phyloP scores from a whole-genome alignment of 495 filamentous ascomycete species.

The Pseudevernia furfuracea region DNA sequence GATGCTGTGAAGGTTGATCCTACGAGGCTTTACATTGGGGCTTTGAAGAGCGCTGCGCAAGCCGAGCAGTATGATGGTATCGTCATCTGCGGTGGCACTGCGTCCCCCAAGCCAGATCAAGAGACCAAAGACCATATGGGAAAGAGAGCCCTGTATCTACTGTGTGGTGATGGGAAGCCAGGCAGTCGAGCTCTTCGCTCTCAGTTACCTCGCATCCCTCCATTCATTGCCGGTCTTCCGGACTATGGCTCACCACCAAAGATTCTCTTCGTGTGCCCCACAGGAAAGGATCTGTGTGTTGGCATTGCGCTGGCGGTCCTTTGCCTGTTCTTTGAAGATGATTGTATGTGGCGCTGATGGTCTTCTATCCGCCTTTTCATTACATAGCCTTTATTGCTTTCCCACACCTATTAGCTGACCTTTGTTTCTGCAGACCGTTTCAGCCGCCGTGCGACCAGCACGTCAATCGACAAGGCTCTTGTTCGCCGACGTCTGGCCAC shows the following conservation, averaged over 20 bases:
- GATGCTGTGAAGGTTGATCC: conserved; percentile 21
- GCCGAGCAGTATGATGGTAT: conserved; percentile 36
- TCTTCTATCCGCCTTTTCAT: not conserved
- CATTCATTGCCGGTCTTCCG: conserved; percentile 33
- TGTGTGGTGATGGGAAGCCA: conserved; percentile 56
- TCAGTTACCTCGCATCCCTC: conserved; percentile 50
- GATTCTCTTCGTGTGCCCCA: conserved; percentile 54
- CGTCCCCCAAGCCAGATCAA: conserved; percentile 30
- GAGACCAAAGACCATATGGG: conserved; percentile 26
- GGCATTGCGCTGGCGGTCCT: conserved; percentile 54
- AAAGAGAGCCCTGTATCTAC: conserved; percentile 50
- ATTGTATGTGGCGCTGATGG: conserved; percentile 35
- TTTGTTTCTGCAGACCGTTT: conserved; percentile 30
- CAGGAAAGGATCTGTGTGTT: conserved; percentile 58
- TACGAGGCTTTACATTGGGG: conserved; percentile 35
- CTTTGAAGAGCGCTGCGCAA: not conserved
- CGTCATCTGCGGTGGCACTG: conserved; percentile 37
- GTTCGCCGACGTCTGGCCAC: conserved; percentile 69
- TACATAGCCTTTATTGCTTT: conserved; percentile 8
- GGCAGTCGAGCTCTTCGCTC: conserved; percentile 68
- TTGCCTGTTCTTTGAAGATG: conserved; percentile 53
- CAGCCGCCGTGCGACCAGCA: conserved; percentile 27
- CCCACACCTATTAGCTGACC: conserved; percentile 13
- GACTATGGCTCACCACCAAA: conserved; percentile 23
- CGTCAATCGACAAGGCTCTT: conserved; percentile 57